Conservation (phyloP, 257 asterid species). For the Solanum pimpinellifolium region DNA sequence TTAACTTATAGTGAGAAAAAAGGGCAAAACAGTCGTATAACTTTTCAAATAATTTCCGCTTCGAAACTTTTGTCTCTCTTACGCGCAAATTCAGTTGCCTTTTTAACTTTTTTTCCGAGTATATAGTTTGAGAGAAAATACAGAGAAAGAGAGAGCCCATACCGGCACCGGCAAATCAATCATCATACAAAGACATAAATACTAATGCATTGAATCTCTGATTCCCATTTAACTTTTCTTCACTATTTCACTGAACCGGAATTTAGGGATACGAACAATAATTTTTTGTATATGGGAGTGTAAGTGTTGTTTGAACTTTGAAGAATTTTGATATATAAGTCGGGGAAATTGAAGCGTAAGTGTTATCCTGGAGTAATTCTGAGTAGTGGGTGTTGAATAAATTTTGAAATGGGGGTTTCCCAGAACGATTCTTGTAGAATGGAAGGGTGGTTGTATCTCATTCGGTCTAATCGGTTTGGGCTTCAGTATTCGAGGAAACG, state of each 20-base stretch:
- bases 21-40: not conserved
- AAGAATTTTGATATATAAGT: not conserved
- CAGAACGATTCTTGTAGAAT: constrained; percentile 52
- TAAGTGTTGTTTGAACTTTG: not conserved
- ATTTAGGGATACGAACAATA: not conserved
- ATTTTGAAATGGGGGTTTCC: constrained; percentile 28
- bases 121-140: not conserved
- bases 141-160: not conserved
- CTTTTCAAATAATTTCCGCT: not conserved
- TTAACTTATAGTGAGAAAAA: not conserved
- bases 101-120: not conserved
- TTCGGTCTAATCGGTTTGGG: constrained; percentile 83
- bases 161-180: not conserved
- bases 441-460: constrained; percentile 94
- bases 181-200: not conserved
- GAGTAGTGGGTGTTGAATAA: not conserved
- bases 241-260: not conserved
- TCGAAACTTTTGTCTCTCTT: not conserved
- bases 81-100: not conserved
- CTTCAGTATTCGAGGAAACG: constrained; percentile 81
- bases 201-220: not conserved
- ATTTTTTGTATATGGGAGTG: not conserved
- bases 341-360: not conserved
- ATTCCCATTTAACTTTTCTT: not conserved
- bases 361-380: not conserved